Conservation (phyloP, 371 early-diverging fungal genomes). For the Syncephalis plumigaleata region DNA sequence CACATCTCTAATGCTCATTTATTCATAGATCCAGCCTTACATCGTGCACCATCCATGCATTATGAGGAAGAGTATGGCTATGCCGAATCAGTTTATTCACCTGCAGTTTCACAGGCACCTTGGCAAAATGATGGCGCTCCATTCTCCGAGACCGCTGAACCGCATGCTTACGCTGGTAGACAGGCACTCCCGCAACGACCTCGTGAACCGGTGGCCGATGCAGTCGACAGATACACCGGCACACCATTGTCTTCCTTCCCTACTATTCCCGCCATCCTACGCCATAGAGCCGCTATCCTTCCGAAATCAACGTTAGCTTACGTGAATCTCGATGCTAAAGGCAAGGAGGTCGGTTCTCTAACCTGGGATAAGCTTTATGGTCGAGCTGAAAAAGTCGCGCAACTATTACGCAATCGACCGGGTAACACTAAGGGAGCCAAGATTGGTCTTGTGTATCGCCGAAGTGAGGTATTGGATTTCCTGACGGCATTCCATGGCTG, state of each 20-base stretch:
- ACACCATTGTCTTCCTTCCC: slow-evolving; percentile 14
- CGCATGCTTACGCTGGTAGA: not conserved
- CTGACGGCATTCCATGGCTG: slow-evolving; percentile 60
- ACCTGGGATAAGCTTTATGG: slow-evolving; percentile 59
- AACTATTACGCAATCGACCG: slow-evolving; percentile 31
- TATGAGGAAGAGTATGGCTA: not conserved
- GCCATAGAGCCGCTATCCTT: slow-evolving; percentile 29
- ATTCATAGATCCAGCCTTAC: not conserved
- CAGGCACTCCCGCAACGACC: not conserved
- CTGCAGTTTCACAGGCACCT: not conserved
- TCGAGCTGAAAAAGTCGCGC: slow-evolving; percentile 47
- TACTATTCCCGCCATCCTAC: slow-evolving; percentile 29
- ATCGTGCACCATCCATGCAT: not conserved
- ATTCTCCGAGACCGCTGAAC: not conserved
- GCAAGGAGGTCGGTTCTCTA: slow-evolving; percentile 37
- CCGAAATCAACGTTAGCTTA: slow-evolving; percentile 31
- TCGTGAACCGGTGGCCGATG: not conserved
- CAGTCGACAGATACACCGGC: slow-evolving; percentile 19
- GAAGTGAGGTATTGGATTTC: slow-evolving; percentile 61
- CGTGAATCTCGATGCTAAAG: slow-evolving; percentile 52
- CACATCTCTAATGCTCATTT: no score
- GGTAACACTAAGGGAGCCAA: slow-evolving; percentile 35
- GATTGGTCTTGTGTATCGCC: slow-evolving; percentile 63
- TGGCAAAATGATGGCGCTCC: not conserved
- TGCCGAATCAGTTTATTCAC: not conserved